Conservation (phyloP, 345 rosid species). For the Xanthoceras sorbifolium region DNA sequence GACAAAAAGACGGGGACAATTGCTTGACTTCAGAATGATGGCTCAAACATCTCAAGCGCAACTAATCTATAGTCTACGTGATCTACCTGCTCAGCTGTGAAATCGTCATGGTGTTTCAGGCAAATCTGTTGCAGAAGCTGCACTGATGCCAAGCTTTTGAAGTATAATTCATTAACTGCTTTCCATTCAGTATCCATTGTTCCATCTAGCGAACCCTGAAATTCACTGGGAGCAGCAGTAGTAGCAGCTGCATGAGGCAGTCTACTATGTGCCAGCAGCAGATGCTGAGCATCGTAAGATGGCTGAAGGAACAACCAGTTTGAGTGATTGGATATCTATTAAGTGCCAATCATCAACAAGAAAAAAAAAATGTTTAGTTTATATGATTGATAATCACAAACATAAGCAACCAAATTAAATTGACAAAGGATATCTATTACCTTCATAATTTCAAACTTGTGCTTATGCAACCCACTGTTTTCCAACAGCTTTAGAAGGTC, state of each 20-base stretch:
- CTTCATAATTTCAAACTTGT: conserved; percentile 67
- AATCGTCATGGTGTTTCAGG: conserved; percentile 67
- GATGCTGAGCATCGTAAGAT: conserved; percentile 63
- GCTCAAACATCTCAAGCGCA: neutral
- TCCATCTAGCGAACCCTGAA: conserved; percentile 30
- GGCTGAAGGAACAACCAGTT: conserved; percentile 71
- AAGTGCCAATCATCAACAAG: conserved; percentile 19
- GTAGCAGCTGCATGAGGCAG: conserved; percentile 27
- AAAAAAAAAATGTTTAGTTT: conserved; percentile 2
- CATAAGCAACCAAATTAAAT: conserved; percentile 11
- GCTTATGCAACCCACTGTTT: conserved; percentile 71
- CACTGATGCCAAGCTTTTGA: conserved; percentile 78
- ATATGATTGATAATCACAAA: conserved; percentile 8
- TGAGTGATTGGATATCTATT: conserved; percentile 55
- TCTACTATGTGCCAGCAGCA: conserved; percentile 48
- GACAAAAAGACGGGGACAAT: neutral
- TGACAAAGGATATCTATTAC: conserved; percentile 38
- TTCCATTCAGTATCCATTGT: conserved; percentile 56
- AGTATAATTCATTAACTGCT: conserved; percentile 65
- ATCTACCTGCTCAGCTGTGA: conserved; percentile 77
- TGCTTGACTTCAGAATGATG: neutral
- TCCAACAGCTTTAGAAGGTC: conserved; percentile 79
- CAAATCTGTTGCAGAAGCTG: conserved; percentile 62
- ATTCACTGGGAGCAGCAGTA: conserved; percentile 30
- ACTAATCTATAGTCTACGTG: conserved; percentile 12